Evolutionary conservation across 306 rosid species (phyloP).

Genomic region (Prunus mira): DNA sequence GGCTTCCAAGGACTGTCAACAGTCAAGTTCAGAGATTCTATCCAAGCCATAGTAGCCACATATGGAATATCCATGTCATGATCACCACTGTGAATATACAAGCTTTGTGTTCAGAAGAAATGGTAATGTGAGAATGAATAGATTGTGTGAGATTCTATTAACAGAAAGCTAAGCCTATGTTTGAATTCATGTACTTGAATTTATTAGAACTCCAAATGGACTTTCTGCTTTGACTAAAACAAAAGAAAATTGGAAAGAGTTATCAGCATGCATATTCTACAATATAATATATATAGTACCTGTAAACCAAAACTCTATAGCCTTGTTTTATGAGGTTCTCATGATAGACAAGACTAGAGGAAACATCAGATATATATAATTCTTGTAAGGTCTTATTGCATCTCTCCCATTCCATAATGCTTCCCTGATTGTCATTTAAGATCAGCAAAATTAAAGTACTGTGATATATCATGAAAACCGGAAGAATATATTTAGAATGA

Average conservation of each 20-base stretch:
- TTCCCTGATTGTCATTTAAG: constrained; percentile 18
- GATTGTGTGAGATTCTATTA: neutral
- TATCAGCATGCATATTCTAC: no score
- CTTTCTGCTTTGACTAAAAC: neutral
- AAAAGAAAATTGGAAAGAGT: neutral
- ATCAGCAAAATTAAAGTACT: no score
- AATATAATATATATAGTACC: neutral
- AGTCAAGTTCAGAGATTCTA: constrained; percentile 41
- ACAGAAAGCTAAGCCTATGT: no score
- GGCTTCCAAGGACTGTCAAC: constrained; percentile 40
- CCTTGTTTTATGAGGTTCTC: constrained; percentile 22
- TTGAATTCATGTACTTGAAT: no score
- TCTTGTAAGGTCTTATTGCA: constrained; percentile 18
- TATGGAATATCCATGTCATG: constrained; percentile 38
- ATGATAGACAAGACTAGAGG: constrained; percentile 18
- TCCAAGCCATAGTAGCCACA: constrained; percentile 39
- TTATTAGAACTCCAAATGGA: no score
- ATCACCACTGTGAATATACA: constrained; percentile 32
- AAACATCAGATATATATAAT: constrained; percentile 16
- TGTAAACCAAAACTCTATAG: constrained; percentile 29
- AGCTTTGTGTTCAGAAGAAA: neutral
- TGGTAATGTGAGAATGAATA: neutral
- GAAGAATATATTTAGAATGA: neutral
- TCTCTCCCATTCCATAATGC: constrained; percentile 22
- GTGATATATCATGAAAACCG: no score